Percentiles rank a stretch among this genome's conserved stretches.
Conservation (phyloP, 164 flowering plant species). For the Protea cynaroides region DNA sequence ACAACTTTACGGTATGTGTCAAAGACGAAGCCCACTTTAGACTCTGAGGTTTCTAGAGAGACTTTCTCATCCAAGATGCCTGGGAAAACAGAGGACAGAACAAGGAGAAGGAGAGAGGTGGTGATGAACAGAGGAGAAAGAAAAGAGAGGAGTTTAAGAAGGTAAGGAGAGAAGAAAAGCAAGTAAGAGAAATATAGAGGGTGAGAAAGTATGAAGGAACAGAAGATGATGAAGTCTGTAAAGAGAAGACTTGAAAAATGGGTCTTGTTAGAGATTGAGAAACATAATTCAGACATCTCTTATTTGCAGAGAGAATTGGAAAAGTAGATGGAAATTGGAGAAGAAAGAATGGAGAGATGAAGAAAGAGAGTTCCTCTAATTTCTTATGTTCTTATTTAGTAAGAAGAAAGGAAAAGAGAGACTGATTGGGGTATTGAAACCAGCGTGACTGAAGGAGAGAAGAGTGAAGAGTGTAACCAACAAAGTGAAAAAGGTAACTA, state of each 20-base stretch:
- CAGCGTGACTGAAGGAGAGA: slow-evolving; percentile 53
- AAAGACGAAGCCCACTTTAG: slow-evolving; percentile 25
- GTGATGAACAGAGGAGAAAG: slow-evolving; percentile 82
- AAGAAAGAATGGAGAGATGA: not conserved
- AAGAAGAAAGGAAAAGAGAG: slow-evolving; percentile 1
- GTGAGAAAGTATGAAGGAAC: slow-evolving; percentile 46
- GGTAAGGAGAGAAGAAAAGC: slow-evolving; percentile 73
- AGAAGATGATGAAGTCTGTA: slow-evolving; percentile 32
- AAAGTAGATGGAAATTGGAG: not conserved
- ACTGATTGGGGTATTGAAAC: slow-evolving; percentile 20
- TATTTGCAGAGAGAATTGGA: not conserved
- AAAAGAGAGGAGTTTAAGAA: slow-evolving; percentile 56
- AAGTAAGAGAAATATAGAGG: slow-evolving; percentile 71
- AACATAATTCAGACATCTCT: slow-evolving; percentile 34
- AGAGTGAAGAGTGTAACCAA: slow-evolving; percentile 1
- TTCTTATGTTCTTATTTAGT: not conserved
- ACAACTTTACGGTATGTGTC: slow-evolving; percentile 11
- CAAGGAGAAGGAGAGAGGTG: slow-evolving; percentile 52
- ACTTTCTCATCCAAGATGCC: slow-evolving; percentile 10
- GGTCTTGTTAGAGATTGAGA: slow-evolving; percentile 13
- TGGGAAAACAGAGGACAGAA: slow-evolving; percentile 34
- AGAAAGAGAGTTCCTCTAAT: slow-evolving; percentile 2
- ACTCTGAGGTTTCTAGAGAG: slow-evolving; percentile 8
- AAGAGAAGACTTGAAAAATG: slow-evolving; percentile 28
- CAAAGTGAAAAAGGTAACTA: slow-evolving; percentile 16